Evolutionary conservation across 1,139 yeast species (phyloP), one percentile per base, ranked within the genome.

Genomic region (Maudiozyma humilis): DNA sequence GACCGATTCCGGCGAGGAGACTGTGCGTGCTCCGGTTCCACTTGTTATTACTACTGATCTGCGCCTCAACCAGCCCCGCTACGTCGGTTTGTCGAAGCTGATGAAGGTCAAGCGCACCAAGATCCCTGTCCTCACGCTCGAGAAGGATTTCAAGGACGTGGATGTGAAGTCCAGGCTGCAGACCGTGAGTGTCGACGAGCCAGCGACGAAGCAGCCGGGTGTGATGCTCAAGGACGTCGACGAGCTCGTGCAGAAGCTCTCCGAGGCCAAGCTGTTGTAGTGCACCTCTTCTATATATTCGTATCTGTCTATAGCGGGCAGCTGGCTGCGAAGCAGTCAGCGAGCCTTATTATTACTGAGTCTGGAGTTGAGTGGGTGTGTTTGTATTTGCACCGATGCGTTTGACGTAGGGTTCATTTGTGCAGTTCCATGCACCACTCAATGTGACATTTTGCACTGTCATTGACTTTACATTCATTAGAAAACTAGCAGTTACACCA

Each of bases 21-120:
- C 87, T 14, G 72, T 91, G 46, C 73, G 75, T 44, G 87, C 95
- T 32, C 69, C 76, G 52, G 73, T 89, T 50, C 98, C 98, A 38
- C 63, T 89, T 71, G 75, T 91, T 47, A 77, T 91, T 56, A 88
- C 97, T 39, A 83, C 97, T 2, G 98, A 91, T 65, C 73, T 91
- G 57, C 82, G 98, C 66, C 76, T 91, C 58, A 91, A 91, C 63
- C 93, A 80, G 60, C 98, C 98, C 44, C 79, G 96, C 56, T 91
- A 87, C 61, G 96, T 95, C 16, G 79, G 94, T 10, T 73, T 91
- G 60, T 96, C 96, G 46, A 91, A 89, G 64, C 78, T 88, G 68
- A 91, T 91, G 98, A 91, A 91, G 72, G 98, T 97, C 45, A 91
- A 91, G 73, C 89, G 89, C 78, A 88, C 87, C 73, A 96, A 96